Base-by-base conservation (phyloP, 1,139 yeast species). In the Lodderomyces elongisporus region DNA sequence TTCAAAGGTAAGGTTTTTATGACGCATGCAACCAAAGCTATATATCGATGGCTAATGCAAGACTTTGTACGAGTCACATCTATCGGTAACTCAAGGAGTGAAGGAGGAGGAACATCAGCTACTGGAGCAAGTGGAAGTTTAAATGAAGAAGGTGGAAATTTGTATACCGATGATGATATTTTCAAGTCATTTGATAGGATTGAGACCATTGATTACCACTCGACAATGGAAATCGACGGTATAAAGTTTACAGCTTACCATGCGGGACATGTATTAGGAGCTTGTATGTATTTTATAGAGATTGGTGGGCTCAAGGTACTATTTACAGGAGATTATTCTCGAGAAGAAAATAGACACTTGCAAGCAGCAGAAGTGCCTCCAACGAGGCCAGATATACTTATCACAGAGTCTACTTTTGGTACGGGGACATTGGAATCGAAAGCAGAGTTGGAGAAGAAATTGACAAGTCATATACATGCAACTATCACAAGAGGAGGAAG, bases 1-100 rank as follows among this genome's bases (percentile, higher is more conserved):
- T 91, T 91, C 66, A 79, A 77, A 48, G 99, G 99, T 2, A 73
- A 96, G 35, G 98, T 93, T 5, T 91, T 89, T 55, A 91, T 91
- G 99, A 91, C 98, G 17, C 97, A 91, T 56, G 98, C 99, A 6
- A 91, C 98, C 1, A 93, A 93, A 61, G 98, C 98, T 23, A 91
- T 91, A 40, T 91, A 89, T 54, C 73, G 96, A 42, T 91, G 98
- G 98, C 70, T 91, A 35, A 61, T 91, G 39, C 82, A 89, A 41
- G 99, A 91, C 66, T 93, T 89, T 51, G 97, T 91, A 16, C 73
- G 93, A 49, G 97, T 91, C 22, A 87, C 96, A 0, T 75, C 83
- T 17, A 78, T 83, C 38, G 78, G 84, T 1, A 53, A 54, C 8
- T 53, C 62, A 12, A 40, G 49, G 24, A 41, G 48, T 9, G 48